Evolutionary conservation across 2,329 filamentous ascomycete genomes (phyloP).

Genomic region (Metarhizium robertsii): DNA sequence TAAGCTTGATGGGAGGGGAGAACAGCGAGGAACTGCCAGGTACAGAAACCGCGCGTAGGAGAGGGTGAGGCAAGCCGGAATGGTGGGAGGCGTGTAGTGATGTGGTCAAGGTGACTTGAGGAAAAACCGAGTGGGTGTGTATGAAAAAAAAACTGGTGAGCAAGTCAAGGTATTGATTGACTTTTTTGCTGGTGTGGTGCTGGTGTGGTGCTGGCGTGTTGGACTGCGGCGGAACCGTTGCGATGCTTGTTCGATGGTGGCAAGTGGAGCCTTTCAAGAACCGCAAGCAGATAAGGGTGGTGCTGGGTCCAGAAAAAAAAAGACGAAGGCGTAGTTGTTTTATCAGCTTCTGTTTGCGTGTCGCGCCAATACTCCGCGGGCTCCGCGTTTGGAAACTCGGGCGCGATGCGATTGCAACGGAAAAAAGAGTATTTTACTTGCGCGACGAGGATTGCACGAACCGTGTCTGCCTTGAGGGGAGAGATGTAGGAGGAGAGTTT

Average conservation of each 20-base stretch:
- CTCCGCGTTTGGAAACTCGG: constrained; percentile 4
- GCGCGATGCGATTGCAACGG: constrained; percentile 11
- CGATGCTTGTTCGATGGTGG: constrained; percentile 13
- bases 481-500: constrained; percentile 12
- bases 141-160: background rate
- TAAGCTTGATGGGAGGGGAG: constrained; percentile 13
- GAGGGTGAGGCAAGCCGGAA: constrained; percentile 14
- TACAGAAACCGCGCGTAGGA: constrained; percentile 8
- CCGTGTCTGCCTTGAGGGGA: constrained; percentile 1
- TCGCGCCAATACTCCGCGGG: constrained; percentile 6
- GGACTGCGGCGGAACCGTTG: constrained; percentile 13
- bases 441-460: constrained; percentile 3
- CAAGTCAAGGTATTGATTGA: constrained; percentile 4
- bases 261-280: constrained; percentile 15
- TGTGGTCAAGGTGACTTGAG: constrained; percentile 3
- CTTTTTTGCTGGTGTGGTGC: constrained; percentile 5
- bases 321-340: constrained; percentile 10
- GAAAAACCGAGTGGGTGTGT: constrained; percentile 4
- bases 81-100: constrained; percentile 16
- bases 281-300: constrained; percentile 17
- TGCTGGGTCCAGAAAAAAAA: constrained; percentile 13
- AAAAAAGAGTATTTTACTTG: constrained; percentile 1
- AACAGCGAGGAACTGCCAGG: constrained; percentile 10
- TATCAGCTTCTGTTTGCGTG: constrained; percentile 9
- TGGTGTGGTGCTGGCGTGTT: constrained; percentile 2